phyloP scores from a whole-genome alignment of 2,329 filamentous ascomycete species.

The Malbranchea cinnamomea region DNA sequence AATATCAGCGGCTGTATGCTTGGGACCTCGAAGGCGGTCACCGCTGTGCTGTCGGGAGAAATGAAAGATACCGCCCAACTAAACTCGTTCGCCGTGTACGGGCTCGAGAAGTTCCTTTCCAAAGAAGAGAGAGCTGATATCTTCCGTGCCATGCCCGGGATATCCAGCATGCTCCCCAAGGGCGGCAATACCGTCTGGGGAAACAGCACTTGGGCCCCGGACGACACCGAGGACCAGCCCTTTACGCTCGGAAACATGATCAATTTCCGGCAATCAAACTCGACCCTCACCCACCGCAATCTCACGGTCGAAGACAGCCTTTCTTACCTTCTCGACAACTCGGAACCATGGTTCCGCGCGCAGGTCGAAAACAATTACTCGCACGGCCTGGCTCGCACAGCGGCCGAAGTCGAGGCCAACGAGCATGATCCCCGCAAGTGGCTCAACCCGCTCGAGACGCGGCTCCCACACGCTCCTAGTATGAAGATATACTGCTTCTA shows the following conservation, averaged over 20 bases:
- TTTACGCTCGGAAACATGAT: constrained; percentile 67
- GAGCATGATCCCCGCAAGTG: constrained; percentile 67
- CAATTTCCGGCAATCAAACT: constrained; percentile 59
- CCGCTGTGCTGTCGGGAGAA: constrained; percentile 83
- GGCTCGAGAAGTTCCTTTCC: constrained; percentile 86
- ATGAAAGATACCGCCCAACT: constrained; percentile 98
- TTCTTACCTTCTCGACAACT: constrained; percentile 59
- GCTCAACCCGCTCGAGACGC: constrained; percentile 90
- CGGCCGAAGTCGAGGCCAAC: constrained; percentile 65
- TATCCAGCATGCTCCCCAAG: constrained; percentile 91
- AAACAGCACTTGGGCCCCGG: constrained; percentile 70
- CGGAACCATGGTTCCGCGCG: constrained; percentile 72
- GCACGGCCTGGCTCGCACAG: constrained; percentile 70
- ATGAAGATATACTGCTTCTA: constrained; percentile 98
- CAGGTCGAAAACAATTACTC: constrained; percentile 66
- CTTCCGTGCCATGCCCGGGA: constrained; percentile 91
- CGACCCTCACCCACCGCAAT: constrained; percentile 50
- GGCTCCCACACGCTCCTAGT: constrained; percentile 71
- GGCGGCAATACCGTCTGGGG: constrained; percentile 95
- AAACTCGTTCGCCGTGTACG: constrained; percentile 92
- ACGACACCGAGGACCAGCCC: constrained; percentile 61
- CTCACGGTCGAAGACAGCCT: constrained; percentile 68
- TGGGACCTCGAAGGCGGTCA: constrained; percentile 77
- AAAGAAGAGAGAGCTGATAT: constrained; percentile 83
- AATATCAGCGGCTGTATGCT: constrained; percentile 98